A percentile compares a stretch with the other conserved stretches of the same genome.
These are phyloP conservation scores for Daldinia grandis DNA, from an alignment of 495 filamentous ascomycete species.

Conservation along the genomic window DNA sequence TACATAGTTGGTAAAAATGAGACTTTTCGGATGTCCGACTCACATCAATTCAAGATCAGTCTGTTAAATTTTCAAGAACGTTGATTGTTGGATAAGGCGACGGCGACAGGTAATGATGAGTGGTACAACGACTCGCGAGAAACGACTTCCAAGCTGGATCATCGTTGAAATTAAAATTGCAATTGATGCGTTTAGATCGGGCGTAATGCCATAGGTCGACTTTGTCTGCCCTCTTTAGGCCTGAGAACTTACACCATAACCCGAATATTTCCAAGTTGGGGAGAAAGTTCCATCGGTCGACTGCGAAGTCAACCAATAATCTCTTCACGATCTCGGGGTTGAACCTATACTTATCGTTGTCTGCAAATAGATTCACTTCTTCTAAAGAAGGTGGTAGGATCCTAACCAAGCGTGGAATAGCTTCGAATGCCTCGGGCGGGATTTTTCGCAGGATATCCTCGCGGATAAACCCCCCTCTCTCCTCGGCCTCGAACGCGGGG, in stretches of 20 bases:
- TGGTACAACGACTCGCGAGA: neutral
- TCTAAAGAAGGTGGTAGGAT: constrained; percentile 9
- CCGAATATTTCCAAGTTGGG: constrained; percentile 2
- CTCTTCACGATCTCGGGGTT: neutral
- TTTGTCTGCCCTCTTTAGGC: neutral
- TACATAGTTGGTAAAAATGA: neutral
- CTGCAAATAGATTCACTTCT: neutral
- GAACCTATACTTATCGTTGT: neutral
- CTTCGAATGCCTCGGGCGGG: neutral
- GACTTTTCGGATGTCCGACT: neutral
- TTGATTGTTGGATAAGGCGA: neutral
- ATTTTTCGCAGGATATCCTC: neutral
- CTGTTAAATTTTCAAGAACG: neutral
- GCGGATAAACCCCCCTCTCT: neutral
- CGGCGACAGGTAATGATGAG: neutral
- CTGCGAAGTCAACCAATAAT: constrained; percentile 5
- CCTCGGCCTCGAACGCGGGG: neutral
- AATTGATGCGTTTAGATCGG: neutral
- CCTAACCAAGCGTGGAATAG: neutral
- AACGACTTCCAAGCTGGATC: neutral
- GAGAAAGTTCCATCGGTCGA: neutral
- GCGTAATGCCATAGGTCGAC: neutral
- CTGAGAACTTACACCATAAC: neutral
- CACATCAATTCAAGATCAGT: neutral
- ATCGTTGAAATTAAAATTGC: neutral